phyloP scores from a whole-genome alignment of 1,284 basidiomycete species.

The Mixia osmundae region DNA sequence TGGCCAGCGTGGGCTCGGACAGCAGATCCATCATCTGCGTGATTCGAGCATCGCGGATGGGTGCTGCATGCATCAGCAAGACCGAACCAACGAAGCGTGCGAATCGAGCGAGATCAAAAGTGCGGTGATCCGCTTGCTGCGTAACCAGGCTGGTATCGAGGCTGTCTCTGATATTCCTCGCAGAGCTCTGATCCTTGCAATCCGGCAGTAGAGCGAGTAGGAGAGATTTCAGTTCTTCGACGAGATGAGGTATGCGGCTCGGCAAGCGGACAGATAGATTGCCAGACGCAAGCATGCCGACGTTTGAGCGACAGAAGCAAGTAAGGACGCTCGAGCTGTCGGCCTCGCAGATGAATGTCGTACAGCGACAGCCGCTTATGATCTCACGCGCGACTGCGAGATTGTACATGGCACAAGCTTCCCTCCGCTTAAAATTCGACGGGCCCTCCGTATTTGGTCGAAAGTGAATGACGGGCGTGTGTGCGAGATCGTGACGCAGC shows the following conservation, averaged over 20 bases:
- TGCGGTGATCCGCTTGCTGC: slow-evolving; percentile 48
- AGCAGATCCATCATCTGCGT: slow-evolving; percentile 66
- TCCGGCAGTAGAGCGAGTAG: slow-evolving; percentile 49
- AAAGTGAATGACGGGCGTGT: slow-evolving; percentile 27
- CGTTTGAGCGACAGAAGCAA: slow-evolving; percentile 29
- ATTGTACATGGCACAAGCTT: slow-evolving; percentile 3
- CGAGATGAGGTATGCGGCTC: slow-evolving; percentile 45
- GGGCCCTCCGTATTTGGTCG: slow-evolving; percentile 24
- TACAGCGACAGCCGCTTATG: slow-evolving; percentile 57
- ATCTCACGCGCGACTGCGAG: slow-evolving; percentile 54
- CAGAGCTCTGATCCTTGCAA: slow-evolving; percentile 12
- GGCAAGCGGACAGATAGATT: slow-evolving; percentile 29
- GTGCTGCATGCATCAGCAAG: slow-evolving; percentile 74
- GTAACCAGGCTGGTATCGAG: slow-evolving; percentile 39
- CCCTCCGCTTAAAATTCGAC: slow-evolving; percentile 6
- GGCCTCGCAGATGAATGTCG: slow-evolving; percentile 34
- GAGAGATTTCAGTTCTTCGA: slow-evolving; percentile 55
- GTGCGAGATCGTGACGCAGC: slow-evolving; percentile 75
- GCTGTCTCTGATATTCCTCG: slow-evolving; percentile 24
- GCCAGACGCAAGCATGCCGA: slow-evolving; percentile 18
- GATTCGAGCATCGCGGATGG: slow-evolving; percentile 64
- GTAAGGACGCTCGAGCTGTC: slow-evolving; percentile 29
- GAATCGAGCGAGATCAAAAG: slow-evolving; percentile 60
- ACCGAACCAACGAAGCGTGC: slow-evolving; percentile 55
- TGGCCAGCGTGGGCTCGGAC: too few species aligned